phyloP scores from a whole-genome alignment of 352 stramenopile genomes.

The Stramenopiles sp. region DNA sequence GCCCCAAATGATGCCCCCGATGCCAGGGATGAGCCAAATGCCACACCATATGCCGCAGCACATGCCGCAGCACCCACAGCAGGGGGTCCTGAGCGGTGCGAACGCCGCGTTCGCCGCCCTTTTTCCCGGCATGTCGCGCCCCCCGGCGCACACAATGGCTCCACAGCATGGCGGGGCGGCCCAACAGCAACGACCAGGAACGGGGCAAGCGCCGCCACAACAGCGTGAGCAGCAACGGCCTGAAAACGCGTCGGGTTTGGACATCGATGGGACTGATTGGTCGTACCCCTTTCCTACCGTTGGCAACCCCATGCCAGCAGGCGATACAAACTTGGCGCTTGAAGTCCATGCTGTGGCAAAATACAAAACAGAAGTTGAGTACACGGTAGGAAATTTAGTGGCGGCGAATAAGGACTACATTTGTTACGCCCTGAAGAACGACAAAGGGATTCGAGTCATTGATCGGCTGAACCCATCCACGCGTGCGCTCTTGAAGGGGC shows the following conservation, averaged over 20 bases:
- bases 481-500: neutral
- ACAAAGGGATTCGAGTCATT: neutral
- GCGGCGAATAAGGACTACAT: neutral
- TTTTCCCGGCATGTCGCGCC: neutral
- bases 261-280: neutral
- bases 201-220: neutral
- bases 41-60: no score
- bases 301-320: neutral
- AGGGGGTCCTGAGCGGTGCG: no score
- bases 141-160: neutral
- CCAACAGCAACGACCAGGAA: neutral
- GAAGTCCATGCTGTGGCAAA: neutral
- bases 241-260: neutral
- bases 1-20: no score
- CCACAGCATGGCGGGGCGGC: neutral
- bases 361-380: neutral
- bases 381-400: neutral
- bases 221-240: neutral
- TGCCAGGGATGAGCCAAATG: no score
- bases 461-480: neutral
- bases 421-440: neutral
- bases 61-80: no score
- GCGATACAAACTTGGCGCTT: neutral
- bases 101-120: no score
- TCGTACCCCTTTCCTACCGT: neutral